Evolutionary conservation across 2,329 filamentous ascomycete species (phyloP).

Genomic region (Aspergillus sp.): DNA sequence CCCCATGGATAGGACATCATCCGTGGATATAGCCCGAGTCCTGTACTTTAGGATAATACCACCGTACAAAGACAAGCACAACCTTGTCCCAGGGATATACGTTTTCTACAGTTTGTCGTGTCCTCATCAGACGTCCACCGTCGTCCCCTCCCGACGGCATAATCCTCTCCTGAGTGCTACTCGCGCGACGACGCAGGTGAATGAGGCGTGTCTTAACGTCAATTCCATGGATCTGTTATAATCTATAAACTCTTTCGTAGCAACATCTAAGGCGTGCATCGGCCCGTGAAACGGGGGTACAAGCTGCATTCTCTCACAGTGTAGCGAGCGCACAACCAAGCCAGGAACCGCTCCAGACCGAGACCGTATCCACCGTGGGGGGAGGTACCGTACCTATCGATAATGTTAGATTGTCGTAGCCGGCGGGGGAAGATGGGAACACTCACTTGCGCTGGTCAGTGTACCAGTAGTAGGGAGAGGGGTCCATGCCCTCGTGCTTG

Average conservation of each 20-base stretch:
- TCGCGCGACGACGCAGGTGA: no score
- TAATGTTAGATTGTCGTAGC: conserved; percentile 1
- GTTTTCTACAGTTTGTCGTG: no score
- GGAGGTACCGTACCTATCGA: conserved; percentile 75
- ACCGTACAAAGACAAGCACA: no score
- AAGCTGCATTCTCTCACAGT: conserved; percentile 60
- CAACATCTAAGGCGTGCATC: conserved; percentile 46
- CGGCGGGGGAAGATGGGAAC: background rate
- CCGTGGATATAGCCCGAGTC: no score
- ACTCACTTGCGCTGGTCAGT: conserved; percentile 92
- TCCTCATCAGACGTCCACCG: no score
- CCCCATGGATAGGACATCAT: no score
- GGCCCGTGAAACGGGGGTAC: conserved; percentile 52
- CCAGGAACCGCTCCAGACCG: conserved; percentile 78
- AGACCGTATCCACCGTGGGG: conserved; percentile 93
- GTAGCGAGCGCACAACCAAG: conserved; percentile 66
- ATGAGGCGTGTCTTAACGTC: background rate
- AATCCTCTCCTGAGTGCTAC: no score
- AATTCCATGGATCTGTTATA: background rate
- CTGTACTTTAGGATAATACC: no score
- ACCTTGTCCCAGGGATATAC: no score
- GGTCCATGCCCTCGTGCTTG: conserved; percentile 79
- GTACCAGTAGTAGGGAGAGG: conserved; percentile 95
- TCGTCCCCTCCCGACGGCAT: no score
- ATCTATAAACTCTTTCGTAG: conserved; percentile 8